phyloP scores from a whole-genome alignment of 257 asterid genomes.

The Nicotiana paniculata region DNA sequence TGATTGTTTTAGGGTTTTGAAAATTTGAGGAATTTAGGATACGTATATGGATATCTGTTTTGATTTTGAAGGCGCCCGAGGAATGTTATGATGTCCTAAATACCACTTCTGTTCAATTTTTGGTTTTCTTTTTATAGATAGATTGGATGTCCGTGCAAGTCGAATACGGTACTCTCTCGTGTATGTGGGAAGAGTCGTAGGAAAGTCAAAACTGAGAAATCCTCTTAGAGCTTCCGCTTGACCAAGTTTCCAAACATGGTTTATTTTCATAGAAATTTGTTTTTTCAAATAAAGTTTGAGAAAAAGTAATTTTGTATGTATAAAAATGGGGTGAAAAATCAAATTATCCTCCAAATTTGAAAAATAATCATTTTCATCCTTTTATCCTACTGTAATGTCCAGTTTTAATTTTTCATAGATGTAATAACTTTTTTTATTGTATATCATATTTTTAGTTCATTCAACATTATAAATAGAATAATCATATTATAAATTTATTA shows the following conservation, averaged over 20 bases:
- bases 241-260: not conserved
- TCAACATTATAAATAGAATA: too few relatives aligned
- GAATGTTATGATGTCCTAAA: not conserved
- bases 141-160: not conserved
- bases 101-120: not conserved
- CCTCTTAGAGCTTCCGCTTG: not conserved
- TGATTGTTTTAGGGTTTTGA: constrained; percentile 13
- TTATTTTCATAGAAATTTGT: not conserved
- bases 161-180: not conserved
- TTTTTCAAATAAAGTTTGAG: not conserved
- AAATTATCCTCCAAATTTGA: too few relatives aligned
- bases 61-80: too few relatives aligned
- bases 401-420: too few relatives aligned
- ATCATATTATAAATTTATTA: too few relatives aligned
- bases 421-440: too few relatives aligned
- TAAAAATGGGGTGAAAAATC: too few relatives aligned
- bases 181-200: not conserved
- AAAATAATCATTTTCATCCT: too few relatives aligned
- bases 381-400: too few relatives aligned
- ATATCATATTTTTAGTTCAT: too few relatives aligned
- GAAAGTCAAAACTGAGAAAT: not conserved
- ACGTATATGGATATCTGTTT: not conserved
- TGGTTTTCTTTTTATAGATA: not conserved
- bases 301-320: too few relatives aligned
- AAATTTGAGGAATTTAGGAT: not conserved